Percentiles rank a stretch among this genome's conserved stretches.
phyloP scores from a whole-genome alignment of 345 rosid genomes.

The Populus ilicifolia region DNA sequence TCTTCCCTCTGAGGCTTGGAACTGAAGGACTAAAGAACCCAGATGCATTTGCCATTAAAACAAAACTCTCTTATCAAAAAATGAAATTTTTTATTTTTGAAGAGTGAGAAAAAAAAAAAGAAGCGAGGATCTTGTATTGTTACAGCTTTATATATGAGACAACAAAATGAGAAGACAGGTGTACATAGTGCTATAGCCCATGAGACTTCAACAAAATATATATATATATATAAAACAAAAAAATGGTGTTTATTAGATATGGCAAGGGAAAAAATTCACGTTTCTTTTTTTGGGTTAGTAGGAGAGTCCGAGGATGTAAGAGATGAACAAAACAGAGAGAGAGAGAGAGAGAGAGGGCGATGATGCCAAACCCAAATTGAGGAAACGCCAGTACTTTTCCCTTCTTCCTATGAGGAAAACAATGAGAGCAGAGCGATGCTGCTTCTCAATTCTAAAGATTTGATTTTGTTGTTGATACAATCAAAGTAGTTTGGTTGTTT shows the following conservation, averaged over 20 bases:
- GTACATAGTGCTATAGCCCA: conserved; percentile 11
- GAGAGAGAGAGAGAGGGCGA: neutral
- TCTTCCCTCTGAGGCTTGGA: conserved; percentile 42
- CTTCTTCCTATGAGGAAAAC: neutral
- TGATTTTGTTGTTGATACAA: conserved; percentile 13
- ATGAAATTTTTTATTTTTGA: neutral
- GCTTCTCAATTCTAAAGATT: conserved; percentile 15
- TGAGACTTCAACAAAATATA: neutral
- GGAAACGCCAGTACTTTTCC: conserved; percentile 46
- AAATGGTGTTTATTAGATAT: neutral
- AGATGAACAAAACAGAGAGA: neutral
- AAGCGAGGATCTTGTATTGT: conserved; percentile 17
- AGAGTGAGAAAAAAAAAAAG: conserved; percentile 3
- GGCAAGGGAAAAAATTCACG: neutral
- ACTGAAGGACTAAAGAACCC: conserved; percentile 62
- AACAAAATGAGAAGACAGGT: neutral
- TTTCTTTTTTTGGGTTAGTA: neutral
- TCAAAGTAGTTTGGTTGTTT: neutral
- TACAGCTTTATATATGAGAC: conserved; percentile 13
- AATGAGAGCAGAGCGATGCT: neutral
- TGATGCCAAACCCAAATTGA: conserved; percentile 10
- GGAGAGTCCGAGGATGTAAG: conserved; percentile 28
- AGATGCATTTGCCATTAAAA: conserved; percentile 74
- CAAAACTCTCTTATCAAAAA: conserved; percentile 1
- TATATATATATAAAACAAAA: no score